Percentiles rank a stretch among this genome's conserved stretches.
phyloP scores from a whole-genome alignment of 768 basidiomycete genomes.

The Collybia mongolica region DNA sequence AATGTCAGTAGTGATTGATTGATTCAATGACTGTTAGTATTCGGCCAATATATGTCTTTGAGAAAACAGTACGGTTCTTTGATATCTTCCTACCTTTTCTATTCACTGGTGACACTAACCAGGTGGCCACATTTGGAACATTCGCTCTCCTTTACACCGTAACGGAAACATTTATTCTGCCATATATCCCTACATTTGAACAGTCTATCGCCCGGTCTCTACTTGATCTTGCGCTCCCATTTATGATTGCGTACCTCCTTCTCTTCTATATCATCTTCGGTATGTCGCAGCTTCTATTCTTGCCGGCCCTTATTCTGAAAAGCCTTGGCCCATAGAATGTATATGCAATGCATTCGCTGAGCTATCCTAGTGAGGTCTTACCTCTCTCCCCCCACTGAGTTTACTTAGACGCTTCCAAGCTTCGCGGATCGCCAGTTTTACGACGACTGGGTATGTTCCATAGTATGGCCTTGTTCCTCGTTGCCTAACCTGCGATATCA shows the following conservation, averaged over 20 bases:
- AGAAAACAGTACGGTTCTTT: constrained; percentile 50
- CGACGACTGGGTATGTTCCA: constrained; percentile 79
- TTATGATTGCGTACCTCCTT: constrained; percentile 89
- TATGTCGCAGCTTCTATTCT: constrained; percentile 25
- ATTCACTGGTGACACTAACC: constrained; percentile 36
- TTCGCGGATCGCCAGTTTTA: constrained; percentile 99
- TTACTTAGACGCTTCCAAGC: constrained; percentile 32
- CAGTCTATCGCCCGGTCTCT: constrained; percentile 76
- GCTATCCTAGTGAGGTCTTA: constrained; percentile 67
- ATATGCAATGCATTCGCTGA: constrained; percentile 97
- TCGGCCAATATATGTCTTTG: constrained; percentile 79
- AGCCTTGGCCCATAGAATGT: constrained; percentile 57
- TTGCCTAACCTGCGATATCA: constrained; percentile 1
- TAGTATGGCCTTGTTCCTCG: neutral
- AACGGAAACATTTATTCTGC: constrained; percentile 92
- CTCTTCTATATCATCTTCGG: constrained; percentile 87
- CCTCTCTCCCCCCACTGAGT: neutral
- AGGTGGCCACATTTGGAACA: constrained; percentile 91
- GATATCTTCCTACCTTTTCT: constrained; percentile 34
- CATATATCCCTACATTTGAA: constrained; percentile 65
- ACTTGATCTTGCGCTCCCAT: constrained; percentile 86
- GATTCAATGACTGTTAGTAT: constrained; percentile 39
- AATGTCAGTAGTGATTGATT: no score
- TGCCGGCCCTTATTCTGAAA: neutral
- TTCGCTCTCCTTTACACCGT: constrained; percentile 93